phyloP scores from a whole-genome alignment of 2,329 filamentous ascomycete genomes.

The Fusarium mangiferae region DNA sequence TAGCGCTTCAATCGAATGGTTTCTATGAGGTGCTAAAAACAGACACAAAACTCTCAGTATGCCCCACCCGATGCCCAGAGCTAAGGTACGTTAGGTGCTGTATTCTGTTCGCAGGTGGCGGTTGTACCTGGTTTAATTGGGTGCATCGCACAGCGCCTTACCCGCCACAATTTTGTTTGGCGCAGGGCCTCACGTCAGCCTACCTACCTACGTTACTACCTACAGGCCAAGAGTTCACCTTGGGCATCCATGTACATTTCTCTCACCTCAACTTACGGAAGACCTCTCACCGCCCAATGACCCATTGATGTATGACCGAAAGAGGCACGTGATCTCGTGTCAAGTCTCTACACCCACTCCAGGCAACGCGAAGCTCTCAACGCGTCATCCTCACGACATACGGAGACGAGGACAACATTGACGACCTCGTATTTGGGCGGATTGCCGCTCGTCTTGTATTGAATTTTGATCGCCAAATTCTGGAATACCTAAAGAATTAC shows the following conservation, averaged over 20 bases:
- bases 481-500: neutral
- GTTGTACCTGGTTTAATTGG: constrained; percentile 31
- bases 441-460: neutral
- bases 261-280: neutral
- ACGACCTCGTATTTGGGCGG: neutral
- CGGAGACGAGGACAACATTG: neutral
- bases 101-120: constrained; percentile 31
- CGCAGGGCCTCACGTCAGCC: constrained; percentile 39
- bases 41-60: constrained; percentile 11
- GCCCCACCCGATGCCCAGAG: constrained; percentile 21
- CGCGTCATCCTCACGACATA: constrained; percentile 17
- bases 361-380: constrained; percentile 5
- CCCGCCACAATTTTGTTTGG: constrained; percentile 13
- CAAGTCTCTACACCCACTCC: neutral
- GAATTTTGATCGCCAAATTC: neutral
- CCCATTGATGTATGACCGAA: neutral
- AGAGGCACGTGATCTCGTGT: constrained; percentile 41
- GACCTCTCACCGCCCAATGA: constrained; percentile 6
- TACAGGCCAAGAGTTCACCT: neutral
- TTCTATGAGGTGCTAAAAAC: constrained; percentile 27
- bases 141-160: constrained; percentile 12
- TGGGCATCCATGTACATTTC: neutral
- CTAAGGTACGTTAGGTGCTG: constrained; percentile 1
- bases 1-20: constrained; percentile 19
- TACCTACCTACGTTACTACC: neutral